phyloP scores from a whole-genome alignment of 805 yeast species.

The Blastobotrys terrestris region DNA sequence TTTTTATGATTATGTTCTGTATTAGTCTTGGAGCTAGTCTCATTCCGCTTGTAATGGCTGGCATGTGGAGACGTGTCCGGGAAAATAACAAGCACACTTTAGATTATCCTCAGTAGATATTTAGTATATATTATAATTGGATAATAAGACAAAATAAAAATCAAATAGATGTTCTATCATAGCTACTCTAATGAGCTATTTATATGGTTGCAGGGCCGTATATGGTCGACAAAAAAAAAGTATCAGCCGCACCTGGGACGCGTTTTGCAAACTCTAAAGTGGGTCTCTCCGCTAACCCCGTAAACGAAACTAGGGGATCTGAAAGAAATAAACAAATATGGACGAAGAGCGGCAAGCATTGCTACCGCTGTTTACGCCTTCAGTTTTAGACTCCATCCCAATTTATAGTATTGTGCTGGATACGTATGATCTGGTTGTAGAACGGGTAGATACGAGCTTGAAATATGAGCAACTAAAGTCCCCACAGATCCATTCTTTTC shows the following conservation, averaged over 20 bases:
- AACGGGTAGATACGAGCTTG: conserved; percentile 39
- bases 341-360: conserved; percentile 12
- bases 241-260: not conserved
- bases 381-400: conserved; percentile 31
- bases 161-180: too few relatives aligned
- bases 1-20: not conserved
- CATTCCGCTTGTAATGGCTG: not conserved
- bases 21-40: not conserved
- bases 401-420: conserved; percentile 30
- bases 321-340: not conserved
- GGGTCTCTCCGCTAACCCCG: too few relatives aligned
- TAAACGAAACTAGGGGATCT: not conserved
- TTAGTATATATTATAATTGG: not conserved
- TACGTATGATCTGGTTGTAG: conserved; percentile 39
- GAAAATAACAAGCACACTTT: not conserved
- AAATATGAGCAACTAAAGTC: conserved; percentile 46
- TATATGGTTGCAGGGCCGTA: not conserved
- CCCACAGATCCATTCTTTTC: conserved; percentile 43
- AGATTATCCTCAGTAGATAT: not conserved
- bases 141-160: not conserved
- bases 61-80: not conserved
- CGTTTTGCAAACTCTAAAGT: not conserved
- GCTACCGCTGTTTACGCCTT: conserved; percentile 18
- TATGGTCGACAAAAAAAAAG: not conserved
- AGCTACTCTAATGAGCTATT: too few relatives aligned